Evolutionary conservation across 1,284 basidiomycete genomes (phyloP).

Genomic region (Leucoagaricus sp.): DNA sequence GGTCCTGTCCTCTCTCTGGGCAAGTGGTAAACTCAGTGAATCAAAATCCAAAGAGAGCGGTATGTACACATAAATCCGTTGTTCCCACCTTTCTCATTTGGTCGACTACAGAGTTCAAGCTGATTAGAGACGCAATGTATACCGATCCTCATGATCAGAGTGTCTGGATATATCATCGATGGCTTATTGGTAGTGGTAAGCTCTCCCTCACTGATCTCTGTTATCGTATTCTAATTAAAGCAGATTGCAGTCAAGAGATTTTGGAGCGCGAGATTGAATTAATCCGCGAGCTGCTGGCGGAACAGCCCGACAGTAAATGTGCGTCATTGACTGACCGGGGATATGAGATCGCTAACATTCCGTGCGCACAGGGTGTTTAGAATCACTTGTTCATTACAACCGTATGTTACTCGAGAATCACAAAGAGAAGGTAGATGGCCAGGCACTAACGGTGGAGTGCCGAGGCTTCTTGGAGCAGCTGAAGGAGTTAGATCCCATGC

Average conservation of each 20-base stretch:
- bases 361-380: constrained; percentile 79
- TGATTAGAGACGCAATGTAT: constrained; percentile 93
- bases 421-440: constrained; percentile 36
- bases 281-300: constrained; percentile 86
- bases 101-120: constrained; percentile 74
- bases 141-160: constrained; percentile 97
- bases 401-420: constrained; percentile 52
- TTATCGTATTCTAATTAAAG: neutral
- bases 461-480: constrained; percentile 52
- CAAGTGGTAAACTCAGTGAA: constrained; percentile 50
- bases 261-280: constrained; percentile 78
- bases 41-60: constrained; percentile 65
- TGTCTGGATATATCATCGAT: constrained; percentile 97
- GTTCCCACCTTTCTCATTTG: constrained; percentile 8
- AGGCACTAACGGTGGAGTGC: constrained; percentile 49
- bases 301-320: constrained; percentile 96
- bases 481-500: constrained; percentile 56
- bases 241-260: constrained; percentile 57
- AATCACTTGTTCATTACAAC: constrained; percentile 86
- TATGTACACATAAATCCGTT: constrained; percentile 29
- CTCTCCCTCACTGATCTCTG: neutral
- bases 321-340: constrained; percentile 27
- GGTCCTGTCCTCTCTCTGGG: constrained; percentile 73
- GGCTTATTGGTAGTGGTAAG: constrained; percentile 83
- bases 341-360: neutral